phyloP scores from a whole-genome alignment of 257 asterid genomes.

The Pogostemon cablin region DNA sequence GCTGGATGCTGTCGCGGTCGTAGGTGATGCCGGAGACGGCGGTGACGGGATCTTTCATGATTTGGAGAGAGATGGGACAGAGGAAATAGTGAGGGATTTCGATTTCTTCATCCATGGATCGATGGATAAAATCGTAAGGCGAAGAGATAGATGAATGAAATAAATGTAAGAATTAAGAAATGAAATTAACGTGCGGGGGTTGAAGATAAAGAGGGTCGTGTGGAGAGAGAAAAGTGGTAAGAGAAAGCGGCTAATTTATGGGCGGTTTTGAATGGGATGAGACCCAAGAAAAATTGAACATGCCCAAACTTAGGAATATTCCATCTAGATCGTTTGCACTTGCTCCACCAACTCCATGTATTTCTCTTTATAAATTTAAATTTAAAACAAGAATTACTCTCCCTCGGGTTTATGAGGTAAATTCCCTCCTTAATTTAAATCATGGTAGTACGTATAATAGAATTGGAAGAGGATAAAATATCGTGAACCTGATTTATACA shows the following conservation, averaged over 20 bases:
- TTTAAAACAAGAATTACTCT: too few relatives aligned
- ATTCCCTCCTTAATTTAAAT: too few relatives aligned
- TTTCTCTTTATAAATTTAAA: too few relatives aligned
- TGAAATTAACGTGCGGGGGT: slow-evolving; percentile 24
- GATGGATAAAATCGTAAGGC: not conserved
- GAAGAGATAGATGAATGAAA: too few relatives aligned
- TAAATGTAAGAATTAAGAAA: not conserved
- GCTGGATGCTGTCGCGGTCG: slow-evolving; percentile 78
- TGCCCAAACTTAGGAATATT: slow-evolving; percentile 6
- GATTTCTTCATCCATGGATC: slow-evolving; percentile 47
- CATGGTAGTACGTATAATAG: too few relatives aligned
- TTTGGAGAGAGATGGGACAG: slow-evolving; percentile 89
- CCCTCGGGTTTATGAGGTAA: too few relatives aligned
- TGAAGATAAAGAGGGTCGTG: not conserved
- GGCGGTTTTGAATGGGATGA: slow-evolving; percentile 38
- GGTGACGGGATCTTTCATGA: slow-evolving; percentile 91
- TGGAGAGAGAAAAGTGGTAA: slow-evolving; percentile 26
- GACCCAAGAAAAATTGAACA: slow-evolving; percentile 20
- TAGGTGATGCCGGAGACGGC: slow-evolving; percentile 87
- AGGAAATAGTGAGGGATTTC: slow-evolving; percentile 80
- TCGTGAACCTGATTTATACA: too few relatives aligned
- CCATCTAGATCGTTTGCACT: not conserved
- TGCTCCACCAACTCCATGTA: not conserved
- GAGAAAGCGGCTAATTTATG: slow-evolving; percentile 44
- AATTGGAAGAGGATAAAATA: too few relatives aligned